Percentiles rank a stretch among this genome's conserved stretches.
These are phyloP conservation scores for Russula sp. DNA, from an alignment of 768 basidiomycete genomes.

Conservation along the genomic window DNA sequence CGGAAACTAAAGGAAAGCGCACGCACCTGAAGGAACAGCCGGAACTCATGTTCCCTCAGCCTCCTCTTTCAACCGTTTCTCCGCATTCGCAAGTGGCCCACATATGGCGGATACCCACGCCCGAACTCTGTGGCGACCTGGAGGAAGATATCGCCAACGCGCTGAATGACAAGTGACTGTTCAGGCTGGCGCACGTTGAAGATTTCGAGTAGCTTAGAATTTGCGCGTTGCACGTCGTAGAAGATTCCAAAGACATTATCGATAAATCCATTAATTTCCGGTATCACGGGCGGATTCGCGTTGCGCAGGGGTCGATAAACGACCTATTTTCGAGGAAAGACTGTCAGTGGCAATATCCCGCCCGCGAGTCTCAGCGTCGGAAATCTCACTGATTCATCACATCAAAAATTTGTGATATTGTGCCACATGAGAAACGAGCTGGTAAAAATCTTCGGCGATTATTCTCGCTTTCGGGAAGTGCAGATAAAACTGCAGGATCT, in stretches of 20 bases:
- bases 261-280: conserved; percentile 75
- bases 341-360: conserved; percentile 41
- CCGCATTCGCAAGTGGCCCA: conserved; percentile 79
- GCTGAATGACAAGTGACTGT: conserved; percentile 75
- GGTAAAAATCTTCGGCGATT: conserved; percentile 79
- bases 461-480: conserved; percentile 71
- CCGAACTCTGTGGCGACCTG: conserved; percentile 86
- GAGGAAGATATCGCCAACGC: conserved; percentile 87
- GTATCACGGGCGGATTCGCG: conserved; percentile 56
- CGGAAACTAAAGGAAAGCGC: neutral
- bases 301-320: conserved; percentile 54
- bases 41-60: conserved; percentile 76
- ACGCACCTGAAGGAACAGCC: conserved; percentile 79
- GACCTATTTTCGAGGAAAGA: conserved; percentile 39
- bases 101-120: conserved; percentile 78
- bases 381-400: conserved; percentile 64
- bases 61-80: conserved; percentile 86
- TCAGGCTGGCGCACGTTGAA: conserved; percentile 84
- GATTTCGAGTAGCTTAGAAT: conserved; percentile 76
- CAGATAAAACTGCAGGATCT: conserved; percentile 46
- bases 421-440: conserved; percentile 82
- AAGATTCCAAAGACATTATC: conserved; percentile 90
- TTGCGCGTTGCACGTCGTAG: conserved; percentile 80
- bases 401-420: conserved; percentile 81
- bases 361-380: conserved; percentile 39